Base-by-base conservation (phyloP, 2,329 filamentous ascomycete genomes). In the Chaetomiaceae sp. region DNA sequence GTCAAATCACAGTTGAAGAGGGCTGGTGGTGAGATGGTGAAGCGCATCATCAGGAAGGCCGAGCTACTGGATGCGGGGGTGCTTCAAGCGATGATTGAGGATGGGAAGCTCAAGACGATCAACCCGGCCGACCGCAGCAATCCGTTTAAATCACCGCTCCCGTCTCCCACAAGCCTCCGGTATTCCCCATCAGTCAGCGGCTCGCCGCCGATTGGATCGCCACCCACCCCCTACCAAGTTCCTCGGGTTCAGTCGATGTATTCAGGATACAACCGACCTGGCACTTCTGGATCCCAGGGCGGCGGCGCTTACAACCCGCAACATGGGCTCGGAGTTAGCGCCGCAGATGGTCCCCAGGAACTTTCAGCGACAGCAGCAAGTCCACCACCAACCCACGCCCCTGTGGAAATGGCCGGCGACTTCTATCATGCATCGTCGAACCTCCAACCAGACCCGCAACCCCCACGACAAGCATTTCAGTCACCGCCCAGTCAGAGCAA, bases 21-120 rank as follows among this genome's bases (percentile, higher is more conserved):
- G 8, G 81, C 85, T 7, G 83, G 81, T 61, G 84, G 82, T 58
- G 76, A 85, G 55, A 85, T 88, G 80, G 79, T 88, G 1, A 73
- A 79, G 48, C 77, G 85, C 44, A 79, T 89, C 64, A 81, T 87
- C 63, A 85, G 86, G 63, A 87, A 87, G 72, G 85, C 85, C 0
- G 83, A 86, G 66, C 71, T 88, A 20, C 72, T 88, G 34, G 85
- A 87, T 61, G 73, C 83, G 5, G 85, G 85, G 14, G 74, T 80
- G 16, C 71, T 88, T 44, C 78, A 81, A 37, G 84, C 81, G 51
- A 86, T 88, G 62, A 63, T 65, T 5, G 57, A 64, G 49, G 58
- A 63, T 42, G 64, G 64, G 6, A 61, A 58, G 55, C 58, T 64
- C 25, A 62, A 59, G 55, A 63, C 64, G 4, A 51, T 62, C 46